Base-by-base conservation (phyloP, 192 early-diverging fungal genomes). In the Chytriomyces sp. region DNA sequence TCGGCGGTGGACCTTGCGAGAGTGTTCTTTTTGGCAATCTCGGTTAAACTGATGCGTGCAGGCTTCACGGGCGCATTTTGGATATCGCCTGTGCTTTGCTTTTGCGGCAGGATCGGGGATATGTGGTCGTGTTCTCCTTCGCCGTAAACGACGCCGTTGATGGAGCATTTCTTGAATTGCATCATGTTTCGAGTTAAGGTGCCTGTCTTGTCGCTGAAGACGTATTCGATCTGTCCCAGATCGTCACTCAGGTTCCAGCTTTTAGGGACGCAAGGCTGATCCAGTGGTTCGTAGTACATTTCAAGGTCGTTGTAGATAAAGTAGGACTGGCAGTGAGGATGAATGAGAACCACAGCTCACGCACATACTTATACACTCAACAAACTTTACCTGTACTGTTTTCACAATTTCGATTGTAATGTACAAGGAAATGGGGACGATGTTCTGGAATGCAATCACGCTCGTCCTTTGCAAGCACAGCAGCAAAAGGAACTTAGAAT, bases 111-210 rank as follows among this genome's bases (percentile, higher is more conserved):
- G 4, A 35, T 35, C 35, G 35, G 3, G 35, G 35, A 3, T 1
- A 35, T 35, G 4, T 35, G 35, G 35, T 35, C 35, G 50, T 69
- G 68, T 26, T 69, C 68, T 6, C 68, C 78, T 6, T 68, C 81
- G 63, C 95, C 96, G 77, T 97, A 97, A 10, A 93, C 83, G 16
- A 90, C 83, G 16, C 95, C 97, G 44, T 91, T 90, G 62, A 96
- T 95, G 0, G 93, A 92, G 82, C 95, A 97, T 79, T 93, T 92
- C 61, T 92, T 91, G 73, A 96, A 97, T 82, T 94, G 93, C 97
- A 99, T 99, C 7, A 96, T 90, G 78, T 99, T 99, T 76, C 94
- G 92, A 0, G 97, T 99, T 50, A 99, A 81, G 2, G 97, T 99
- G 7, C 97, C 78, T 0, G 97, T 99, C 68, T 99, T 99, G 84